A percentile compares a stretch with the other conserved stretches of the same genome.
phyloP scores from a whole-genome alignment of 2,329 filamentous ascomycete species.

The Calonectria ilicicola region DNA sequence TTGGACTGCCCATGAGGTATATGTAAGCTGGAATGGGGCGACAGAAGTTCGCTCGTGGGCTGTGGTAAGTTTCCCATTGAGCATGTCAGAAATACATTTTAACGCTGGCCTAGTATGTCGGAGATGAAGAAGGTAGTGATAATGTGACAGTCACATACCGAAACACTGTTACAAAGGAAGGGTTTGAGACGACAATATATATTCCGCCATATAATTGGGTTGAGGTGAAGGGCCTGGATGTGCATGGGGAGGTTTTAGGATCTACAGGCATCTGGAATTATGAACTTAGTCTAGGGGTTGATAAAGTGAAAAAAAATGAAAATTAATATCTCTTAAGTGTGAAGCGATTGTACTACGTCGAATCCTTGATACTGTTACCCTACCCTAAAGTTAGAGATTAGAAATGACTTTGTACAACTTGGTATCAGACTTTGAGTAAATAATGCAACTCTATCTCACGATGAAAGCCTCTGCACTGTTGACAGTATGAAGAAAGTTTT shows the following conservation, averaged over 20 bases:
- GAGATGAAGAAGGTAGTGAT: background rate
- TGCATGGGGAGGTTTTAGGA: conserved; percentile 2
- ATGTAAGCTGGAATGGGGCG: conserved; percentile 22
- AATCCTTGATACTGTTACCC: no score
- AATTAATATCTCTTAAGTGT: no score
- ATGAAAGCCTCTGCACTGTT: no score
- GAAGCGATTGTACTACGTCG: no score
- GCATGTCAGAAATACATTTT: background rate
- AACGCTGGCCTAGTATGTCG: conserved; percentile 9
- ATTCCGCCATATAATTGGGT: conserved; percentile 2
- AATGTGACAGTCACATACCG: background rate
- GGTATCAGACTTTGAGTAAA: no score
- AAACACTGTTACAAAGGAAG: conserved; percentile 4
- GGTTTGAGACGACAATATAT: conserved; percentile 14
- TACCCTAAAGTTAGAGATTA: no score
- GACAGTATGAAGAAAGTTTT: no score
- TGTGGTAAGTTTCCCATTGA: conserved; percentile 10
- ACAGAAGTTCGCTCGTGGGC: conserved; percentile 23
- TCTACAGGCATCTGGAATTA: conserved; percentile 16
- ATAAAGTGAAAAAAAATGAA: background rate
- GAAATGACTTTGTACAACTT: no score
- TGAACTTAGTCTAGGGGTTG: background rate
- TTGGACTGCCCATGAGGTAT: background rate
- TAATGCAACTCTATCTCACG: no score
- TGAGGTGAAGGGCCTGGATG: background rate